phyloP scores from a whole-genome alignment of 257 asterid species.

The Salvia splendens region DNA sequence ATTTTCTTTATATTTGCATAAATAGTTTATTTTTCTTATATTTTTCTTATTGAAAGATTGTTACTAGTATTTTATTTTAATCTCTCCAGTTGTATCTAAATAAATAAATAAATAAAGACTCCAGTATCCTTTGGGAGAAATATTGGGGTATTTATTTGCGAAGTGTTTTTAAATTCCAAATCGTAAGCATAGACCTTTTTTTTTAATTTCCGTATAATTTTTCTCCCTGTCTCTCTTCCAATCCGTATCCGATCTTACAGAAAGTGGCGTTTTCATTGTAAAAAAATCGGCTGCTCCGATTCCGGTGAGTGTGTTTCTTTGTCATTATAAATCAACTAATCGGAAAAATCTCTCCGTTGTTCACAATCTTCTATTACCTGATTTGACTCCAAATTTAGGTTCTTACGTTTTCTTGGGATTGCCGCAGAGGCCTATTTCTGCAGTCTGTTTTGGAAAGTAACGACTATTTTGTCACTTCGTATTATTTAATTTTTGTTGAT shows the following conservation, averaged over 20 bases:
- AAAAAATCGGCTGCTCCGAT: neutral
- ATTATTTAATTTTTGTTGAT: neutral
- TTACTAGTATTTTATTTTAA: no score
- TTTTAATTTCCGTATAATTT: slow-evolving; percentile 1
- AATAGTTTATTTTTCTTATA: no score
- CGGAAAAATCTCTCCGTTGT: neutral
- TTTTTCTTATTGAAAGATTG: no score
- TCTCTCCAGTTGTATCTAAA: neutral
- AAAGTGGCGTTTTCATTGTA: no score
- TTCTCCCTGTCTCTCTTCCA: slow-evolving; percentile 10
- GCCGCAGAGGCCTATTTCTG: slow-evolving; percentile 28
- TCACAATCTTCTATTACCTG: no score
- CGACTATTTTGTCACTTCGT: slow-evolving; percentile 25
- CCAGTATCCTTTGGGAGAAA: neutral
- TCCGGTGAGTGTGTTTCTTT: slow-evolving; percentile 33
- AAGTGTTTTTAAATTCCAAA: neutral
- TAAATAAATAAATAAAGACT: neutral
- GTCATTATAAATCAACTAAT: neutral
- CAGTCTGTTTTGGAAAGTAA: slow-evolving; percentile 36
- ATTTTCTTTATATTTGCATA: no score
- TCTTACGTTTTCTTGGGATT: slow-evolving; percentile 34
- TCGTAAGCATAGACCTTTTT: neutral
- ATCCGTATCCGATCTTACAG: slow-evolving; percentile 11
- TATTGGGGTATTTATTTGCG: neutral
- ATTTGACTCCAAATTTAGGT: neutral